Base-by-base conservation (phyloP, 441 rosid species). In the Populus trichocarpa region DNA sequence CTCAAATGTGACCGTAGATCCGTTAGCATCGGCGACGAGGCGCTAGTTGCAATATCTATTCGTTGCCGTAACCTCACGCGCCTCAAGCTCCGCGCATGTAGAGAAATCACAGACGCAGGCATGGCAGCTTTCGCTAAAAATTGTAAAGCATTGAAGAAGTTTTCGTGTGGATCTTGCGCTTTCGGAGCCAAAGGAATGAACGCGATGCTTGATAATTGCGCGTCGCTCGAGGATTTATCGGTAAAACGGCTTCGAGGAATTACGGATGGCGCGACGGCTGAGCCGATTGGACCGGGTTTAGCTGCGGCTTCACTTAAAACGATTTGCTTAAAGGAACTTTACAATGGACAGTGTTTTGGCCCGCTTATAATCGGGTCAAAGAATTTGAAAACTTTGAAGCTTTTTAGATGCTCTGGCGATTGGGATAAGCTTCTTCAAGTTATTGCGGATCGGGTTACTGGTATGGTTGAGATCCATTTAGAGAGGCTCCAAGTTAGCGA, bases 171-270 rank as follows among this genome's bases (percentile, higher is more conserved):
- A 84, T 93, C 96, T 42, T 95, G 97, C 71, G 77, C 86, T 13
- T 95, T 95, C 18, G 98, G 98, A 50, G 86, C 97, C 40, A 90
- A 84, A 84, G 97, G 97, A 22, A 89, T 95, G 85, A 93, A 93
- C 78, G 97, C 97, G 1, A 87, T 95, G 28, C 89, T 95, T 9
- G 90, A 95, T 69, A 86, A 90, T 67, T 95, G 97, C 80, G 79
- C 92, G 0, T 78, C 81, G 9, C 89, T 95, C 12, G 98, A 93
- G 72, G 96, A 95, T 25, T 66, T 95, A n/a, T 89, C 97, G 8
- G 85, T 95, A 50, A 95, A 93, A 78, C 89, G 98, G 73, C 94
- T 95, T 42, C 90, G 96, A 1, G 92, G 93, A 10, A 86, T 90
- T 63, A 81, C 85, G 10, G 92, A 89, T 46, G 83, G 86, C 38